phyloP scores from a whole-genome alignment of 31 red algal genomes.

The Odonthalia washingtoniensis region DNA sequence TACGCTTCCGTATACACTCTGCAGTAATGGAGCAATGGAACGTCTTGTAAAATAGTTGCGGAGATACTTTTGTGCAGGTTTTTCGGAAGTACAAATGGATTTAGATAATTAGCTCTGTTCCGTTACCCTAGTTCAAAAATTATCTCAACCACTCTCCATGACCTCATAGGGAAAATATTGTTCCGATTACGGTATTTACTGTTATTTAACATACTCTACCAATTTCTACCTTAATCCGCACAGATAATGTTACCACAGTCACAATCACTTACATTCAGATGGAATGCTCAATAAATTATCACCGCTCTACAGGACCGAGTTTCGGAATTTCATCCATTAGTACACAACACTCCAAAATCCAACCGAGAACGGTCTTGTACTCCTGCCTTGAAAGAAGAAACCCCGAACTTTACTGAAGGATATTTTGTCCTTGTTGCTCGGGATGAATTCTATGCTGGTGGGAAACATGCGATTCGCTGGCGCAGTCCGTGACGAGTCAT shows the following conservation, averaged over 20 bases:
- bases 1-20: background rate
- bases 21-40: conserved; percentile 22
- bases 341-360: conserved; percentile 3
- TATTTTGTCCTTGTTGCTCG: conserved; percentile 15
- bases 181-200: background rate
- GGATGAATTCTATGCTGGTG: too few relatives aligned
- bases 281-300: background rate
- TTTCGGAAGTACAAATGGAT: too few relatives aligned
- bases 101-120: background rate
- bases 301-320: background rate
- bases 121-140: background rate
- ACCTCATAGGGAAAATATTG: background rate
- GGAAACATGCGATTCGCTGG: background rate
- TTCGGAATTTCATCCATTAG: background rate
- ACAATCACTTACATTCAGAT: background rate
- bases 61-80: background rate
- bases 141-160: background rate
- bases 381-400: background rate
- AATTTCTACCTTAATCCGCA: conserved; percentile 8
- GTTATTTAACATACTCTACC: background rate
- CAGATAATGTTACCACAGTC: background rate
- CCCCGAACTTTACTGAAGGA: background rate
- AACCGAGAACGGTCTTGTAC: conserved; percentile 1
- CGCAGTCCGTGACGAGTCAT: background rate
- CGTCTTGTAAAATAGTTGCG: conserved; percentile 4